These are phyloP conservation scores for Mrakia gelida DNA, from an alignment of 768 basidiomycete genomes.

Conservation along the genomic window DNA sequence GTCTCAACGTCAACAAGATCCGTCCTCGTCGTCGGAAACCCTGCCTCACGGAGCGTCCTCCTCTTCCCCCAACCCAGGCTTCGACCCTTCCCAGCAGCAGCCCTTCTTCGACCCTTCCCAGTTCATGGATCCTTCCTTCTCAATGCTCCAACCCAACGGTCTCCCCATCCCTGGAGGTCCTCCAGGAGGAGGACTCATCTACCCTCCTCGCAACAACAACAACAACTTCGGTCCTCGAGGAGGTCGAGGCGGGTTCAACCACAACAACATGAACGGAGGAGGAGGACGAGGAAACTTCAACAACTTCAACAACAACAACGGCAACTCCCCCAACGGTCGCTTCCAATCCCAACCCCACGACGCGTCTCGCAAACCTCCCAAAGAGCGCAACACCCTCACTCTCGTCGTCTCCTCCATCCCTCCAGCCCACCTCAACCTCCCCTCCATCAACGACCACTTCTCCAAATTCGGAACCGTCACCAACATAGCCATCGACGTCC, in stretches of 20 bases:
- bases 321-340: neutral
- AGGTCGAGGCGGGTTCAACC: neutral
- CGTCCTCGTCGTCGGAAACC: neutral
- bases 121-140: constrained; percentile 5
- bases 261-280: neutral
- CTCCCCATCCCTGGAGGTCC: constrained; percentile 51
- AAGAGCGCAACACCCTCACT: constrained; percentile 37
- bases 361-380: constrained; percentile 39
- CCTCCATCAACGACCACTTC: constrained; percentile 80
- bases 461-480: constrained; percentile 87
- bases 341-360: neutral
- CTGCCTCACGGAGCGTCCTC: neutral
- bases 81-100: neutral
- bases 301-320: constrained; percentile 24
- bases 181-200: constrained; percentile 55
- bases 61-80: neutral
- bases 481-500: constrained; percentile 79
- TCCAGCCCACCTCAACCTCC: constrained; percentile 69
- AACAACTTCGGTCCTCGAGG: constrained; percentile 2
- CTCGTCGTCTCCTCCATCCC: constrained; percentile 94
- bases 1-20: constrained; percentile 42
- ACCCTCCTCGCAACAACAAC: neutral
- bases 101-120: neutral
- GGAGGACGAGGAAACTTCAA: neutral
- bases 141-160: constrained; percentile 29